These are phyloP conservation scores for Casaregolazyma lundiana DNA, from an alignment of 1,139 yeast species.

Conservation along the genomic window DNA sequence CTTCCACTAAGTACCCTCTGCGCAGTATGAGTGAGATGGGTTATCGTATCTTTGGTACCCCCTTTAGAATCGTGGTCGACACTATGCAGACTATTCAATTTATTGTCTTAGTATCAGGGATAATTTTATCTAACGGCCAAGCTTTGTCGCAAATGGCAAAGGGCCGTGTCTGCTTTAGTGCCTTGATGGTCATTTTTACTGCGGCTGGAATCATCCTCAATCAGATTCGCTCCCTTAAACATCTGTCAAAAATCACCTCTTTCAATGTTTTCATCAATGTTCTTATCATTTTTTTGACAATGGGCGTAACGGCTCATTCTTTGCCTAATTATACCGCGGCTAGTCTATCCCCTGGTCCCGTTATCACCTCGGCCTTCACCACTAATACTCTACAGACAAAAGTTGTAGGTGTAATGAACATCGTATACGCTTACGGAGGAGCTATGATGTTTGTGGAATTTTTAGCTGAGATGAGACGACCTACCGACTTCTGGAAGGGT, in stretches of 20 bases:
- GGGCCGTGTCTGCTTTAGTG: constrained; percentile 38
- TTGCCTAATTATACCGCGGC: constrained; percentile 37
- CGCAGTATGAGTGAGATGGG: constrained; percentile 41
- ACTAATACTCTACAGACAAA: constrained; percentile 28
- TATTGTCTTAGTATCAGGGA: constrained; percentile 40
- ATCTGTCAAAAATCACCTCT: constrained; percentile 40
- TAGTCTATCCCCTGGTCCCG: constrained; percentile 24
- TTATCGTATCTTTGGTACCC: constrained; percentile 35
- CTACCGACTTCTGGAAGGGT: constrained; percentile 45
- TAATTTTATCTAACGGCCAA: constrained; percentile 40
- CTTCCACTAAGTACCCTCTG: constrained; percentile 41
- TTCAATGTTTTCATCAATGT: constrained; percentile 45
- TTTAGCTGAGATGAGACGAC: constrained; percentile 44
- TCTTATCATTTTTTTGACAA: constrained; percentile 38
- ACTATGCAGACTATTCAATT: constrained; percentile 39
- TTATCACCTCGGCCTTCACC: constrained; percentile 26
- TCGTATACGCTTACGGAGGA: constrained; percentile 46
- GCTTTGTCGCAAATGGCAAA: constrained; percentile 39
- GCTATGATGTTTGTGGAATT: constrained; percentile 44
- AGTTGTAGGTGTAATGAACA: constrained; percentile 40
- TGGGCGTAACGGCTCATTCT: constrained; percentile 37
- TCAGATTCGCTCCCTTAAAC: constrained; percentile 38
- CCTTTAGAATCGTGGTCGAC: constrained; percentile 33
- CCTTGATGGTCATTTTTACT: constrained; percentile 40
- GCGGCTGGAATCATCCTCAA: constrained; percentile 41